A percentile compares a stretch with the other conserved stretches of the same genome.
phyloP scores from a whole-genome alignment of 2,329 filamentous ascomycete species.

The Phaeosphaeriaceae sp. region DNA sequence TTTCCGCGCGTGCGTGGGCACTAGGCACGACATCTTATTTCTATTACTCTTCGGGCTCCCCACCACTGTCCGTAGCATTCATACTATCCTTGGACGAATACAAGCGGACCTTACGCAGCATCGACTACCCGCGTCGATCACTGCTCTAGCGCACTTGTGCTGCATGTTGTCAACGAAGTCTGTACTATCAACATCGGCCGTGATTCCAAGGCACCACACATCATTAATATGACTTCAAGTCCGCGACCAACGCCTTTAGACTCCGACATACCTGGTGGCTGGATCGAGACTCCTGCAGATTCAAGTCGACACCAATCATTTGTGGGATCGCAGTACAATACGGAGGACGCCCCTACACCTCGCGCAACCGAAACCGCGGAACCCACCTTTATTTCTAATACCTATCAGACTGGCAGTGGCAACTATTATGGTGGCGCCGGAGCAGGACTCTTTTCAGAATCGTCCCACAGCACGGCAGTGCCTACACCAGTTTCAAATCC shows the following conservation, averaged over 20 bases:
- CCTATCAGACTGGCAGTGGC: slow-evolving; percentile 23
- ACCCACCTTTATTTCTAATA: slow-evolving; percentile 26
- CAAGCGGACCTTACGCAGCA: slow-evolving; percentile 3
- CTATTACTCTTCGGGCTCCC: slow-evolving; percentile 2
- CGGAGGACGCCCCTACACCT: slow-evolving; percentile 7
- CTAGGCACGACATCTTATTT: slow-evolving; percentile 3
- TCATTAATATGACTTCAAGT: slow-evolving; percentile 30
- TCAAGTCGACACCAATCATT: slow-evolving; percentile 30
- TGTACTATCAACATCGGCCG: not conserved
- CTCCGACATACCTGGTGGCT: slow-evolving; percentile 44
- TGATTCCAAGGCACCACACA: slow-evolving; percentile 4
- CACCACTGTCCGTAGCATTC: slow-evolving; percentile 3
- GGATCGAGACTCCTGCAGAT: slow-evolving; percentile 45
- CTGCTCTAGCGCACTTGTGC: not conserved
- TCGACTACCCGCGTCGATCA: not conserved
- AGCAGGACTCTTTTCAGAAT: slow-evolving; percentile 13
- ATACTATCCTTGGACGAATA: not conserved
- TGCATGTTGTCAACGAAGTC: slow-evolving; percentile 1
- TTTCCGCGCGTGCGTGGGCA: slow-evolving; percentile 11
- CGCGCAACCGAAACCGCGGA: slow-evolving; percentile 3
- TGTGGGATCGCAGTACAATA: slow-evolving; percentile 20
- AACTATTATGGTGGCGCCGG: slow-evolving; percentile 17
- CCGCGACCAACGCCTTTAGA: slow-evolving; percentile 41
- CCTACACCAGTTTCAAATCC: slow-evolving; percentile 7
- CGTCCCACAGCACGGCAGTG: slow-evolving; percentile 20